Conservation (phyloP, 305 asterid genomes). For the Withania somnifera region DNA sequence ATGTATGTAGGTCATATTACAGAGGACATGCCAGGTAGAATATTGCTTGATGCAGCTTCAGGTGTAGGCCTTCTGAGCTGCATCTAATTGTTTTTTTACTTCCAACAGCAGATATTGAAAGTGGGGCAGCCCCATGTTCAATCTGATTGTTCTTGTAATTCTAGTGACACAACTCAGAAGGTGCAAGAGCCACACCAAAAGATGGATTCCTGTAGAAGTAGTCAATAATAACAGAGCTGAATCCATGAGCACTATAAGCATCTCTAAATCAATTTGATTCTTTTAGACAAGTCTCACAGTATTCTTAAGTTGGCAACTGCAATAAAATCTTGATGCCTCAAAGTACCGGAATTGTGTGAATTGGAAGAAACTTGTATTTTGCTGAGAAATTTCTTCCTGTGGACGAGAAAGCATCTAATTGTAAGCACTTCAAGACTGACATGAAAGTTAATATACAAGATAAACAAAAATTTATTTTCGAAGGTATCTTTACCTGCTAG, state of each 20-base stretch:
- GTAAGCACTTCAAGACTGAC: not conserved
- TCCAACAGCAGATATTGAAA: not conserved
- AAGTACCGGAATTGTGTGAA: not conserved
- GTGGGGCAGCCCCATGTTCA: not conserved
- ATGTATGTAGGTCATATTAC: not conserved
- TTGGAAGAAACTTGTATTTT: not conserved
- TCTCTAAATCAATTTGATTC: not conserved
- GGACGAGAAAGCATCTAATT: not conserved
- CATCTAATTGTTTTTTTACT: not conserved
- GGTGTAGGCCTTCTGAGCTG: not conserved
- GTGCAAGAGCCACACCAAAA: not conserved
- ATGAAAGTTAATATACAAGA: not conserved
- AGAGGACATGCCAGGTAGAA: not conserved
- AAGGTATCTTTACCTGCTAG: not conserved
- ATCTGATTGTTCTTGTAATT: not conserved
- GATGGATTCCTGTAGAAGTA: not conserved
- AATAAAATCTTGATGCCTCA: not conserved
- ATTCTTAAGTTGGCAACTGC: not conserved
- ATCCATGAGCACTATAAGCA: not conserved
- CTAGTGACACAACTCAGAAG: not conserved
- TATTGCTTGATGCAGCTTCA: not conserved
- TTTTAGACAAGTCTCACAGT: not conserved
- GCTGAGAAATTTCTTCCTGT: not conserved
- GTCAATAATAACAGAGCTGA: not conserved
- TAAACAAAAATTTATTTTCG: not conserved